Evolutionary conservation across 1,284 basidiomycete genomes (phyloP).

Genomic region (Cutaneotrichosporon sp.): DNA sequence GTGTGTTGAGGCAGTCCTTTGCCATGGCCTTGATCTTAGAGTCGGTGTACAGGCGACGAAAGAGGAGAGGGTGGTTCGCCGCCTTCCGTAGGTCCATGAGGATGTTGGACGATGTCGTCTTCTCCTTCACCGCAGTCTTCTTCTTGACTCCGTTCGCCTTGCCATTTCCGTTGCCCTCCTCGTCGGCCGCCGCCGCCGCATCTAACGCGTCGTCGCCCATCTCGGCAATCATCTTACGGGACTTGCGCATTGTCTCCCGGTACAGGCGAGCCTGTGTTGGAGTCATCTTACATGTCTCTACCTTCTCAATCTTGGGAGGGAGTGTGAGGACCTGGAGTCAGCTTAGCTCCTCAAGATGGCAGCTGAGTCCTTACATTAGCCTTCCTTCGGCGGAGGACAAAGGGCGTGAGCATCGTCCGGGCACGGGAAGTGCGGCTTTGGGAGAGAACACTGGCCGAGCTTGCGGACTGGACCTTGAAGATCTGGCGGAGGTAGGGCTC

Average conservation of each 20-base stretch:
- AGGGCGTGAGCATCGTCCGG: constrained; percentile 99
- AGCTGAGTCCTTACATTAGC: constrained; percentile 59
- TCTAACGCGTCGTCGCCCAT: constrained; percentile 57
- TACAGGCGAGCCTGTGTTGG: constrained; percentile 77
- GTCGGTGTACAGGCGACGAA: constrained; percentile 78
- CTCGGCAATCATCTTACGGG: constrained; percentile 65
- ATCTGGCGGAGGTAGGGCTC: constrained; percentile 79
- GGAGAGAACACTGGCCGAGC: constrained; percentile 70
- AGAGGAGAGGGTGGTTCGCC: constrained; percentile 91
- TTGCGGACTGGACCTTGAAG: constrained; percentile 81
- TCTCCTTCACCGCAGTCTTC: constrained; percentile 58
- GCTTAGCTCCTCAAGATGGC: background rate
- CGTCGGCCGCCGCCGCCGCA: constrained; percentile 35
- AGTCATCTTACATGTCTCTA: constrained; percentile 94
- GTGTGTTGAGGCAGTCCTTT: constrained; percentile 79
- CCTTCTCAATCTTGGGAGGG: constrained; percentile 83
- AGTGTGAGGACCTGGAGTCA: constrained; percentile 72
- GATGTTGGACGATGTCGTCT: constrained; percentile 64
- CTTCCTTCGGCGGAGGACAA: constrained; percentile 91
- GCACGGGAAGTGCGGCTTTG: constrained; percentile 87
- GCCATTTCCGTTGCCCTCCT: too few relatives aligned
- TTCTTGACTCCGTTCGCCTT: too few relatives aligned
- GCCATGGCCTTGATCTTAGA: constrained; percentile 69
- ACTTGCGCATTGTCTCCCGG: constrained; percentile 73
- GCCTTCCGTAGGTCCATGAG: constrained; percentile 96